Conservation (phyloP, 306 rosid species). For the Vicia faba region DNA sequence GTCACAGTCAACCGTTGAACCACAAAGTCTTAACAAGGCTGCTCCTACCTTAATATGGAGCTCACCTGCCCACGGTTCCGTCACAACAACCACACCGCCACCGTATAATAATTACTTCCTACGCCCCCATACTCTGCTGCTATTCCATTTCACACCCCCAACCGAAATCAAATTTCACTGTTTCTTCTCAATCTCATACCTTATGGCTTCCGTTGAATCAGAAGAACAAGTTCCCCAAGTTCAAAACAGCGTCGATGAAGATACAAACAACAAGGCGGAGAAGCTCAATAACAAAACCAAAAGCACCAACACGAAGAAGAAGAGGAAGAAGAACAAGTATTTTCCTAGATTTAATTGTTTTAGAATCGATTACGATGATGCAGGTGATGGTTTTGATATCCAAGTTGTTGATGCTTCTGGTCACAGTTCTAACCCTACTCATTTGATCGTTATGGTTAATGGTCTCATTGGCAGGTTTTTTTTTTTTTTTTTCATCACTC, state of each 20-base stretch:
- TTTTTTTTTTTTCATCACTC: slow-evolving; percentile 1
- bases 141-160: background rate
- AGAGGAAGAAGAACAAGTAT: slow-evolving; percentile 30
- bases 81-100: background rate
- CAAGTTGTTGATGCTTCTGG: slow-evolving; percentile 54
- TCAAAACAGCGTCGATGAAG: slow-evolving; percentile 20
- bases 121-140: no score
- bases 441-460: slow-evolving; percentile 74
- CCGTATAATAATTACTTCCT: background rate
- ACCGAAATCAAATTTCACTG: background rate
- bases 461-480: slow-evolving; percentile 81
- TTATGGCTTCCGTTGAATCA: slow-evolving; percentile 39
- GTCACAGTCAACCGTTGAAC: background rate
- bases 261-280: slow-evolving; percentile 16
- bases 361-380: slow-evolving; percentile 47
- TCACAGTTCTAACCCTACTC: slow-evolving; percentile 51
- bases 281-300: background rate
- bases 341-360: slow-evolving; percentile 63
- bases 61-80: no score
- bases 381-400: slow-evolving; percentile 53
- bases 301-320: slow-evolving; percentile 2
- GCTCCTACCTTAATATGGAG: no score
- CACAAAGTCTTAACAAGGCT: background rate
- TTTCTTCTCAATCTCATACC: background rate
- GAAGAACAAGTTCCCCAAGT: slow-evolving; percentile 23